Conservation (phyloP, 1,284 basidiomycete genomes). For the Trichosporon inkin region DNA sequence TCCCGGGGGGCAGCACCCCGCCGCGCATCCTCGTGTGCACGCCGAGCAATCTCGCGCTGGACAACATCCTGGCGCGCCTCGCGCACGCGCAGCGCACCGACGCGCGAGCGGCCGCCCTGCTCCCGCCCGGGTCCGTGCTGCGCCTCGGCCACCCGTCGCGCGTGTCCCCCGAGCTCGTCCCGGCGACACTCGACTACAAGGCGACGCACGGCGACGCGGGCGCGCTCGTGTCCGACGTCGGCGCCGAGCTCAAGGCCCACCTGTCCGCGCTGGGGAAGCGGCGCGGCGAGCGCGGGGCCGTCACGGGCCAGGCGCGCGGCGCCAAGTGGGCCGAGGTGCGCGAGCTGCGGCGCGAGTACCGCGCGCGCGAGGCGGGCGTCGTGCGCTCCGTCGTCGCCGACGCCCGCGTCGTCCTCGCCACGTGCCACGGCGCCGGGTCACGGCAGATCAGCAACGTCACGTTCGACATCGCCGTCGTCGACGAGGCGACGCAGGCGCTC, state of each 20-base stretch:
- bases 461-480: conserved; percentile 91
- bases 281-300: conserved; percentile 65
- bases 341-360: conserved; percentile 86
- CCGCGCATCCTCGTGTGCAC: conserved; percentile 55
- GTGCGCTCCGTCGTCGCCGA: conserved; percentile 71
- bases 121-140: conserved; percentile 56
- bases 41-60: conserved; percentile 53
- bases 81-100: conserved; percentile 23
- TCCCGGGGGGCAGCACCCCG: conserved; percentile 39
- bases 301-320: conserved; percentile 64
- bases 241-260: conserved; percentile 69
- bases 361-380: conserved; percentile 78
- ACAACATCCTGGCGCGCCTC: conserved; percentile 82
- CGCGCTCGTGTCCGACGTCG: conserved; percentile 75
- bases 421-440: conserved; percentile 85
- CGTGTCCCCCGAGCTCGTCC: conserved; percentile 71
- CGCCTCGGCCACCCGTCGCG: conserved; percentile 90
- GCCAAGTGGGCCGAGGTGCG: conserved; percentile 89
- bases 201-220: conserved; percentile 73
- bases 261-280: conserved; percentile 68
- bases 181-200: conserved; percentile 82
- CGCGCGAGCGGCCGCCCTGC: conserved; percentile 33
- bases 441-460: conserved; percentile 66
- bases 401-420: conserved; percentile 81
- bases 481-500: conserved; percentile 94